phyloP scores from a whole-genome alignment of 345 rosid genomes.

The Hirschfeldia incana region DNA sequence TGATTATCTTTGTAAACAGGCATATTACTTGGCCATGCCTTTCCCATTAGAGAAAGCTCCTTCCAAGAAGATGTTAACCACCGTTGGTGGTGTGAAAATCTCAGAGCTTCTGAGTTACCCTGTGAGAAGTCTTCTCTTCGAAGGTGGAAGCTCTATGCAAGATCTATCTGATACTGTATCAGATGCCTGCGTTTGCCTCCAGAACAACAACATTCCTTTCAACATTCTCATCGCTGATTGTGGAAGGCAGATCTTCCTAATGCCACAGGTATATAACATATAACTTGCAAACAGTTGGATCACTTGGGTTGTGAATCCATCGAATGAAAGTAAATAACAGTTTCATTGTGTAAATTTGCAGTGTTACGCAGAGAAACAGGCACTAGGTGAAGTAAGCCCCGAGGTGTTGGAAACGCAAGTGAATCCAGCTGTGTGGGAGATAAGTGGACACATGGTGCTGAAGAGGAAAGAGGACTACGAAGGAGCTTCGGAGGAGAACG shows the following conservation, averaged over 20 bases:
- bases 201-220: slow-evolving; percentile 89
- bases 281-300: neutral
- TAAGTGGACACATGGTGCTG: slow-evolving; percentile 95
- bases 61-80: slow-evolving; percentile 27
- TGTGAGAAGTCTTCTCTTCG: slow-evolving; percentile 41
- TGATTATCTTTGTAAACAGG: slow-evolving; percentile 49
- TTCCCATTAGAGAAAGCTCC: slow-evolving; percentile 89
- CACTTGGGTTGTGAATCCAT: neutral
- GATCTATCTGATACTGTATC: slow-evolving; percentile 68
- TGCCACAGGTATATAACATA: slow-evolving; percentile 82
- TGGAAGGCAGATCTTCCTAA: slow-evolving; percentile 73
- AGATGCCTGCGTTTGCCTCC: slow-evolving; percentile 80
- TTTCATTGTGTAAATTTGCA: slow-evolving; percentile 35
- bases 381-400: slow-evolving; percentile 89
- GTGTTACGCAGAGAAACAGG: slow-evolving; percentile 99
- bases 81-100: slow-evolving; percentile 58
- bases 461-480: slow-evolving; percentile 92
- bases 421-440: slow-evolving; percentile 99
- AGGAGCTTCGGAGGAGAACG: slow-evolving; percentile 91
- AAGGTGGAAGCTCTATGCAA: slow-evolving; percentile 63
- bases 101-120: slow-evolving; percentile 78
- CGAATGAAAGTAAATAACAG: neutral
- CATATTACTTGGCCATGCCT: slow-evolving; percentile 82
- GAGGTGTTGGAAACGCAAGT: slow-evolving; percentile 95
- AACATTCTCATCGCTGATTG: slow-evolving; percentile 84